Percentiles rank a stretch among this genome's conserved stretches.
Evolutionary conservation across 257 asterid genomes (phyloP).

Genomic region (Gynochthodes officinalis): DNA sequence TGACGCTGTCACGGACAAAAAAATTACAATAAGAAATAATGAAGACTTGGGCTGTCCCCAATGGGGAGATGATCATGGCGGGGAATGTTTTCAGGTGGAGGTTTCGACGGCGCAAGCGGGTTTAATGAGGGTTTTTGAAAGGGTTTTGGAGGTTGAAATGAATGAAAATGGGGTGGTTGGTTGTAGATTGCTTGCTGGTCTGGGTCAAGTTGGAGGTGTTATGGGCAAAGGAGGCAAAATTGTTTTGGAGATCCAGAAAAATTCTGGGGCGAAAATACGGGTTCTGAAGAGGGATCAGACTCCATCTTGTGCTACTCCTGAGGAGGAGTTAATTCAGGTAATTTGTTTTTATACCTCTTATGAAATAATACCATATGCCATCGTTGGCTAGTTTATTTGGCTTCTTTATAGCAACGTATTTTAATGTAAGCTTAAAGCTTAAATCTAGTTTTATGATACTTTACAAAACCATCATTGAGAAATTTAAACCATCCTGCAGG

Average conservation of each 20-base stretch:
- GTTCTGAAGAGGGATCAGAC: slow-evolving; percentile 42
- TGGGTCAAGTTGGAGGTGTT: slow-evolving; percentile 42
- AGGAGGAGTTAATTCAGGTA: slow-evolving; percentile 61
- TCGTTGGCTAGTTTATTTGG: too few relatives aligned
- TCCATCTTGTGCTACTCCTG: slow-evolving; percentile 44
- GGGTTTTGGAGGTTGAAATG: slow-evolving; percentile 53
- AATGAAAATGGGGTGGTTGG: slow-evolving; percentile 26
- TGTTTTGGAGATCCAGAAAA: slow-evolving; percentile 35
- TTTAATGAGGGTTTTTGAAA: slow-evolving; percentile 50
- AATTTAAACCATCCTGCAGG: neutral
- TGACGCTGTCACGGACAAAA: slow-evolving; percentile 32
- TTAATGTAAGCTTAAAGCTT: neutral
- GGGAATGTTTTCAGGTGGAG: slow-evolving; percentile 21
- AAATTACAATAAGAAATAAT: slow-evolving; percentile 14
- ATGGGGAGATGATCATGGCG: slow-evolving; percentile 14
- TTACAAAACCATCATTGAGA: neutral
- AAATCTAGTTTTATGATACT: neutral
- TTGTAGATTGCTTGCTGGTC: slow-evolving; percentile 45
- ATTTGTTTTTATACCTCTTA: neutral
- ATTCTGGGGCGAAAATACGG: slow-evolving; percentile 46
- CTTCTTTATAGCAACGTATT: too few relatives aligned
- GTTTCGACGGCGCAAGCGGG: slow-evolving; percentile 56
- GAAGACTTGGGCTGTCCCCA: neutral
- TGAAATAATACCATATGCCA: too few relatives aligned
- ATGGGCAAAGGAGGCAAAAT: slow-evolving; percentile 54